A percentile compares a stretch with the other conserved stretches of the same genome.
phyloP scores from a whole-genome alignment of 2,329 filamentous ascomycete genomes.

The Calycina herbarum region DNA sequence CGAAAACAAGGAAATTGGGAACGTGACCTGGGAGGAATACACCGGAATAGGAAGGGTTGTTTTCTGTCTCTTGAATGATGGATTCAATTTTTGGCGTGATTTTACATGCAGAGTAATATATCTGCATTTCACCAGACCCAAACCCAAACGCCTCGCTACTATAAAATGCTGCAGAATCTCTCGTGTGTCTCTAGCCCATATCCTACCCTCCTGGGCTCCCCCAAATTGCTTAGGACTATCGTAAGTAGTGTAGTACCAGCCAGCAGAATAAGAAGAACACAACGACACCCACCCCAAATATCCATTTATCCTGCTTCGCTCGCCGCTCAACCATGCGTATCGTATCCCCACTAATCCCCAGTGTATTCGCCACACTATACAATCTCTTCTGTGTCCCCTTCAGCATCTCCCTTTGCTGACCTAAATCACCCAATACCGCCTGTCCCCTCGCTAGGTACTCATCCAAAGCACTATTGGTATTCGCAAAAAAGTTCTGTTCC shows the following conservation, averaged over 20 bases:
- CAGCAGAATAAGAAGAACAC: conserved; percentile 92
- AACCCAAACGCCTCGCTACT: conserved; percentile 28
- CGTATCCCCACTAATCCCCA: conserved; percentile 91
- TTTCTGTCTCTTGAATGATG: background rate
- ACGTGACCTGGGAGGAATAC: background rate
- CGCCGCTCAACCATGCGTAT: conserved; percentile 95
- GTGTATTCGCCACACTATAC: conserved; percentile 89
- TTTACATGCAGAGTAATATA: background rate
- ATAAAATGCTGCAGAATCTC: conserved; percentile 15
- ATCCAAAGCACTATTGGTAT: conserved; percentile 82
- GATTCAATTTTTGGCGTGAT: background rate
- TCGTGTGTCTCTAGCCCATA: background rate
- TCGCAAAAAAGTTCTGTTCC: conserved; percentile 84
- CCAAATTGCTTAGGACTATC: conserved; percentile 43
- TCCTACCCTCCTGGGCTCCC: background rate
- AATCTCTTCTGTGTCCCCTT: conserved; percentile 91
- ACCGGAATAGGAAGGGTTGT: background rate
- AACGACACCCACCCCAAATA: conserved; percentile 84
- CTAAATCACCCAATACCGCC: conserved; percentile 84
- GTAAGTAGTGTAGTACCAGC: conserved; percentile 81
- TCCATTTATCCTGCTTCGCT: conserved; percentile 96
- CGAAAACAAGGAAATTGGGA: background rate
- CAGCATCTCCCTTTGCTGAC: conserved; percentile 87
- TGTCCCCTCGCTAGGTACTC: conserved; percentile 92
- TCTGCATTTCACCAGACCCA: conserved; percentile 8